Percentiles rank a stretch among this genome's conserved stretches.
Evolutionary conservation across 345 rosid species (phyloP).

Genomic region (Melaleuca alternifolia): DNA sequence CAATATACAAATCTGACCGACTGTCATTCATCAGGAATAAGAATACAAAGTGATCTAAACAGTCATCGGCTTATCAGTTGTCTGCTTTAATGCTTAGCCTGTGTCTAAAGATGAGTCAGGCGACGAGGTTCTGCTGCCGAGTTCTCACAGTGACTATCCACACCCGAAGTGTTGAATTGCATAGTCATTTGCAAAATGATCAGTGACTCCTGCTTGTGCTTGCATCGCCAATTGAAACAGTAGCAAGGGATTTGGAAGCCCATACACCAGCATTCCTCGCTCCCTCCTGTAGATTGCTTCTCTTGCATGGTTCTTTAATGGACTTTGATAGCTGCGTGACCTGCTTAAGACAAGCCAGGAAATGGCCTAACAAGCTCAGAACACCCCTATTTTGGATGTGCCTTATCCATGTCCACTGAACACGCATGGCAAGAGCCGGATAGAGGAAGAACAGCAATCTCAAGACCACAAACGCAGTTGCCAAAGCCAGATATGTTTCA

Average conservation of each 20-base stretch:
- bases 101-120: neutral
- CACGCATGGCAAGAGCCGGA: slow-evolving; percentile 35
- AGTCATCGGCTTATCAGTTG: neutral
- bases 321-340: slow-evolving; percentile 39
- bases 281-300: slow-evolving; percentile 83
- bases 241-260: slow-evolving; percentile 93
- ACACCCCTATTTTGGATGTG: slow-evolving; percentile 30
- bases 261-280: slow-evolving; percentile 84
- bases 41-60: neutral
- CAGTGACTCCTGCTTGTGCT: slow-evolving; percentile 44
- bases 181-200: neutral
- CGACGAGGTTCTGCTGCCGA: neutral
- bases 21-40: neutral
- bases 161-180: neutral
- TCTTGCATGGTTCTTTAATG: slow-evolving; percentile 70
- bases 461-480: slow-evolving; percentile 55
- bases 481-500: slow-evolving; percentile 75
- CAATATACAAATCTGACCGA: neutral
- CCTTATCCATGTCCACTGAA: slow-evolving; percentile 40
- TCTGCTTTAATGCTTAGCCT: neutral
- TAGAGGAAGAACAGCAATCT: slow-evolving; percentile 43
- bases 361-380: slow-evolving; percentile 57
- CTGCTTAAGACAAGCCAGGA: slow-evolving; percentile 41
- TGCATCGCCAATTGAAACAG: slow-evolving; percentile 82
- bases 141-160: neutral